Evolutionary conservation across 805 yeast genomes (phyloP).

Genomic region (Suhomyces kilbournensis): DNA sequence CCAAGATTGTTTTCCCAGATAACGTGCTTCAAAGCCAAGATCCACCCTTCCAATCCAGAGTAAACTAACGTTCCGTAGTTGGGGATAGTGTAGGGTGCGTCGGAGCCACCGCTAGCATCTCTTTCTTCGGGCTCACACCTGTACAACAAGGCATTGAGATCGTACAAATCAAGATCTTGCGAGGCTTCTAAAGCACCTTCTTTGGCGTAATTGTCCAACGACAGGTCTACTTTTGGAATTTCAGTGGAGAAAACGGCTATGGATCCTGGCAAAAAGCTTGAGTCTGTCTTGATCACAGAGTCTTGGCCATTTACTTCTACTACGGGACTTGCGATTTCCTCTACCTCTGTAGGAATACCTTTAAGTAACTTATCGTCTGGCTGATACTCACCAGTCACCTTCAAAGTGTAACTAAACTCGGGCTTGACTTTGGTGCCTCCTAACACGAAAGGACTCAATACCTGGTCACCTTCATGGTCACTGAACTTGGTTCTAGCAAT

Average conservation of each 20-base stretch:
- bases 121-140: slow-evolving; percentile 85
- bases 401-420: slow-evolving; percentile 57
- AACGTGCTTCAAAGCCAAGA: slow-evolving; percentile 58
- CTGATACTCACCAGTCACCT: slow-evolving; percentile 48
- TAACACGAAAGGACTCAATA: slow-evolving; percentile 53
- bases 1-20: slow-evolving; percentile 73
- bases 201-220: slow-evolving; percentile 64
- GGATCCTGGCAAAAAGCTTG: slow-evolving; percentile 80
- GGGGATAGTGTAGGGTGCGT: slow-evolving; percentile 76
- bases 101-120: slow-evolving; percentile 68
- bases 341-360: slow-evolving; percentile 65
- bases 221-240: slow-evolving; percentile 61
- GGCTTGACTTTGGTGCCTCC: slow-evolving; percentile 59
- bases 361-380: slow-evolving; percentile 43
- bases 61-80: slow-evolving; percentile 69
- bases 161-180: slow-evolving; percentile 54
- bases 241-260: slow-evolving; percentile 78
- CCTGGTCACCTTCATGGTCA: slow-evolving; percentile 45
- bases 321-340: slow-evolving; percentile 48
- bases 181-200: slow-evolving; percentile 79
- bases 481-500: slow-evolving; percentile 82
- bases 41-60: slow-evolving; percentile 95
- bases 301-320: slow-evolving; percentile 41
- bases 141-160: slow-evolving; percentile 72
- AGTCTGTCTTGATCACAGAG: slow-evolving; percentile 57